phyloP scores from a whole-genome alignment of 1,284 basidiomycete species.

The Volvariella volvacea region DNA sequence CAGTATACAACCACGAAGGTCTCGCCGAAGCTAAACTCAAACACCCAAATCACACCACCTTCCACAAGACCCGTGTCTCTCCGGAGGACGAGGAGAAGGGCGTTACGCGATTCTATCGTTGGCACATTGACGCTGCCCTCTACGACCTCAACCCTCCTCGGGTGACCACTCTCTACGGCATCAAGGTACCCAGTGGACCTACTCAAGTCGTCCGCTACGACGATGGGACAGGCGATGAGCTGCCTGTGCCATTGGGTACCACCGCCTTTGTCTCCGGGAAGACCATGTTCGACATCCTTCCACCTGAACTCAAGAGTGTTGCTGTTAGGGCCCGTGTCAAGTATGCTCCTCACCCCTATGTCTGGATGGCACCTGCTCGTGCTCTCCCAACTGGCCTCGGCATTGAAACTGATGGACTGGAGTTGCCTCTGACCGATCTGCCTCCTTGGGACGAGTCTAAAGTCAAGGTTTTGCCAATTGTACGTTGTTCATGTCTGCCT shows the following conservation, averaged over 20 bases:
- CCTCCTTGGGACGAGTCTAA: slow-evolving; percentile 66
- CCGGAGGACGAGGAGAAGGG: slow-evolving; percentile 73
- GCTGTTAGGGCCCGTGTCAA: slow-evolving; percentile 63
- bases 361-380: slow-evolving; percentile 74
- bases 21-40: slow-evolving; percentile 59
- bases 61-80: slow-evolving; percentile 81
- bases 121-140: slow-evolving; percentile 93
- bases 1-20: slow-evolving; percentile 68
- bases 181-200: slow-evolving; percentile 62
- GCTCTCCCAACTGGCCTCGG: slow-evolving; percentile 68
- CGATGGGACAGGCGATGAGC: slow-evolving; percentile 77
- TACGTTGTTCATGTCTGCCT: slow-evolving; percentile 12
- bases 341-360: slow-evolving; percentile 64
- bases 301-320: slow-evolving; percentile 66
- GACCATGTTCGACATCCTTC: slow-evolving; percentile 78
- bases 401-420: slow-evolving; percentile 65
- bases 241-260: slow-evolving; percentile 75
- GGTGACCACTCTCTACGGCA: slow-evolving; percentile 84
- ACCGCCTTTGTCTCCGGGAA: slow-evolving; percentile 76
- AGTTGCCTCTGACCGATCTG: slow-evolving; percentile 52
- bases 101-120: slow-evolving; percentile 81
- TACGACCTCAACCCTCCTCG: slow-evolving; percentile 85
- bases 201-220: slow-evolving; percentile 73
- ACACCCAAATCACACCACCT: slow-evolving; percentile 83
- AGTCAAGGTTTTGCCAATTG: slow-evolving; percentile 56